Percentiles rank a stretch among this genome's conserved stretches.
phyloP scores from a whole-genome alignment of 1,139 yeast species.

The Petasospora rhodanensis region DNA sequence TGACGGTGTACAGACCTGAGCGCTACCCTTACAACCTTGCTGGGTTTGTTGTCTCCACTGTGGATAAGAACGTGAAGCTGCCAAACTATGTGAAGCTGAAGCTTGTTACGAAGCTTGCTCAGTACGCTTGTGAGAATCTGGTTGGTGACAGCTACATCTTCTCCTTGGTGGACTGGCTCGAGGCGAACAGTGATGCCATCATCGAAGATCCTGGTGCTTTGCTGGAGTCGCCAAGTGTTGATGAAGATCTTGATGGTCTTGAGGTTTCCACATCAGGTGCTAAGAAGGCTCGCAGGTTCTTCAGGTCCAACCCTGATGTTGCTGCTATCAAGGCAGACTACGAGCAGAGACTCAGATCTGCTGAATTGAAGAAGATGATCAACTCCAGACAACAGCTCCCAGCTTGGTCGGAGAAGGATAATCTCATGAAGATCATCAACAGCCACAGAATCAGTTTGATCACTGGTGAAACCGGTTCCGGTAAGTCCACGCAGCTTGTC shows the following conservation, averaged over 20 bases:
- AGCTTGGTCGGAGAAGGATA: slow-evolving; percentile 69
- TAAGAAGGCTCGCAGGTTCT: slow-evolving; percentile 11
- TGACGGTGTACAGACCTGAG: slow-evolving; percentile 48
- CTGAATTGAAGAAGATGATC: slow-evolving; percentile 34
- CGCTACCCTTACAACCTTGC: slow-evolving; percentile 58
- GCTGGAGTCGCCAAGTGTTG: slow-evolving; percentile 26
- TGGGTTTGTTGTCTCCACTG: slow-evolving; percentile 55
- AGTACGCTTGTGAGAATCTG: slow-evolving; percentile 38
- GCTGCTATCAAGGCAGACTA: slow-evolving; percentile 29
- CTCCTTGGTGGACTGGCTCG: slow-evolving; percentile 69
- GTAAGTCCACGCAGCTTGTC: slow-evolving; percentile 89
- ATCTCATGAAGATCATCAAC: slow-evolving; percentile 52
- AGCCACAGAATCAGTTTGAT: slow-evolving; percentile 64
- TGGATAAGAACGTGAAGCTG: slow-evolving; percentile 38
- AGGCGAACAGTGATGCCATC: slow-evolving; percentile 52
- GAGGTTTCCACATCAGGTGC: slow-evolving; percentile 1
- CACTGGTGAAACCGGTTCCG: slow-evolving; percentile 98
- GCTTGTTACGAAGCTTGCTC: slow-evolving; percentile 45
- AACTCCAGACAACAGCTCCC: slow-evolving; percentile 56
- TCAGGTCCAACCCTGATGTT: slow-evolving; percentile 25
- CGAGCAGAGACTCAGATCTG: slow-evolving; percentile 20
- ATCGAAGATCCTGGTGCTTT: slow-evolving; percentile 74
- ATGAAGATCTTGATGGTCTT: slow-evolving; percentile 4
- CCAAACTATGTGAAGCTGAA: slow-evolving; percentile 77
- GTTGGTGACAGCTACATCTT: slow-evolving; percentile 69